A percentile compares a stretch with the other conserved stretches of the same genome.
Evolutionary conservation across 805 yeast species (phyloP).

Genomic region (Millerozyma miso): DNA sequence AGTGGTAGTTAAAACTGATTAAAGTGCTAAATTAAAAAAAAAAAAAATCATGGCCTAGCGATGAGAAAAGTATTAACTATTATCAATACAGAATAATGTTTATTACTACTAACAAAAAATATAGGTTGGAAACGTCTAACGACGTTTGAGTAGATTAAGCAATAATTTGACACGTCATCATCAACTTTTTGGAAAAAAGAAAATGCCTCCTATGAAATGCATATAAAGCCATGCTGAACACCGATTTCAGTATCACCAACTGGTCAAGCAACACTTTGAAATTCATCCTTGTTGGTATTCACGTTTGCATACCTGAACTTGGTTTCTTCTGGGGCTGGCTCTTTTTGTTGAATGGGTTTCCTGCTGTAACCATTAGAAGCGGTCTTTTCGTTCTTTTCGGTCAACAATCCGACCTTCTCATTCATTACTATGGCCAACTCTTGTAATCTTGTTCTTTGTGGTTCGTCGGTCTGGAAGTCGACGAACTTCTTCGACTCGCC

Average conservation of each 20-base stretch:
- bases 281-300: conserved; percentile 41
- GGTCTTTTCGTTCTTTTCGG: conserved; percentile 82
- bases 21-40: too few species aligned
- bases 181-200: conserved; percentile 1
- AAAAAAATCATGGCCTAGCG: too few species aligned
- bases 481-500: conserved; percentile 62
- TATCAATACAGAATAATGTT: neutral
- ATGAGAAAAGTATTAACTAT: neutral
- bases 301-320: conserved; percentile 43
- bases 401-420: conserved; percentile 71
- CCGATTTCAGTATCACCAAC: neutral
- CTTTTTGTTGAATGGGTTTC: conserved; percentile 36
- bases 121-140: neutral
- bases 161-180: neutral
- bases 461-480: conserved; percentile 63
- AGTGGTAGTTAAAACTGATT: too few species aligned
- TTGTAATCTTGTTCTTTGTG: conserved; percentile 80
- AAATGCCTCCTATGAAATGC: conserved; percentile 1
- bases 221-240: conserved; percentile 7
- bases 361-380: conserved; percentile 68
- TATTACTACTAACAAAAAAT: neutral
- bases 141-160: neutral
- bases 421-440: conserved; percentile 80
- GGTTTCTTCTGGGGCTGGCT: conserved; percentile 33
- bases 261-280: conserved; percentile 28